Conservation (phyloP, 768 basidiomycete genomes). For the Gloeophyllum trabeum region DNA sequence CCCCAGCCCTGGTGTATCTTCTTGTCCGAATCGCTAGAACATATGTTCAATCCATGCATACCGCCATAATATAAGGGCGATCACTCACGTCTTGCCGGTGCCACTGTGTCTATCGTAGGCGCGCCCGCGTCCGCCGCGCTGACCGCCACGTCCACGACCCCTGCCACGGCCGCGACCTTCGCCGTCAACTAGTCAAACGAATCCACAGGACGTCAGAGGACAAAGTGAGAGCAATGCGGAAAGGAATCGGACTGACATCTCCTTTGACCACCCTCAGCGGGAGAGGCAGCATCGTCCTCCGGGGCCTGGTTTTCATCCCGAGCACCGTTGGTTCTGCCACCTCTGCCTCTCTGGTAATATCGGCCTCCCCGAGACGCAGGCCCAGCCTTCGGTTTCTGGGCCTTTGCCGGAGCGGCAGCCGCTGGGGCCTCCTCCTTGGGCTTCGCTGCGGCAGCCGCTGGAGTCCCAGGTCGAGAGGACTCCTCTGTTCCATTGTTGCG, state of each 20-base stretch:
- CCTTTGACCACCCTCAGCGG: slow-evolving; percentile 20
- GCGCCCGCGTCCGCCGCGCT: slow-evolving; percentile 55
- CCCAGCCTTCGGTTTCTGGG: slow-evolving; percentile 20
- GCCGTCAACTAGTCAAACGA: slow-evolving; percentile 32
- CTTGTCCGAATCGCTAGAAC: slow-evolving; percentile 81
- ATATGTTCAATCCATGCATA: too few species aligned
- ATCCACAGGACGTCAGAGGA: too few species aligned
- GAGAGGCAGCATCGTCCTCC: slow-evolving; percentile 26
- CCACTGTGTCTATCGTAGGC: slow-evolving; percentile 79
- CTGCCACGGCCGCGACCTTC: slow-evolving; percentile 31
- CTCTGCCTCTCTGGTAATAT: slow-evolving; percentile 60
- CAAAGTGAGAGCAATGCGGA: too few species aligned
- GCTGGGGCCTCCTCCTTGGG: slow-evolving; percentile 14
- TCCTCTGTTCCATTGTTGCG: too few species aligned
- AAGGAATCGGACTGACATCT: slow-evolving; percentile 18
- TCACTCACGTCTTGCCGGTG: slow-evolving; percentile 70
- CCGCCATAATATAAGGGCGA: too few species aligned
- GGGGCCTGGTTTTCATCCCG: slow-evolving; percentile 24
- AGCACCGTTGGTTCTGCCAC: slow-evolving; percentile 26
- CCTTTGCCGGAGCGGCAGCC: slow-evolving; percentile 25
- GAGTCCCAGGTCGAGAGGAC: too few species aligned
- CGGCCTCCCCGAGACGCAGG: slow-evolving; percentile 55
- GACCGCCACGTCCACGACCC: slow-evolving; percentile 38
- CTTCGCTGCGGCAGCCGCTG: too few species aligned
- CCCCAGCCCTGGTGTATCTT: slow-evolving; percentile 94